Percentiles rank a stretch among this genome's conserved stretches.
phyloP scores from a whole-genome alignment of 352 stramenopile genomes.

The Phytophthora hybrid region DNA sequence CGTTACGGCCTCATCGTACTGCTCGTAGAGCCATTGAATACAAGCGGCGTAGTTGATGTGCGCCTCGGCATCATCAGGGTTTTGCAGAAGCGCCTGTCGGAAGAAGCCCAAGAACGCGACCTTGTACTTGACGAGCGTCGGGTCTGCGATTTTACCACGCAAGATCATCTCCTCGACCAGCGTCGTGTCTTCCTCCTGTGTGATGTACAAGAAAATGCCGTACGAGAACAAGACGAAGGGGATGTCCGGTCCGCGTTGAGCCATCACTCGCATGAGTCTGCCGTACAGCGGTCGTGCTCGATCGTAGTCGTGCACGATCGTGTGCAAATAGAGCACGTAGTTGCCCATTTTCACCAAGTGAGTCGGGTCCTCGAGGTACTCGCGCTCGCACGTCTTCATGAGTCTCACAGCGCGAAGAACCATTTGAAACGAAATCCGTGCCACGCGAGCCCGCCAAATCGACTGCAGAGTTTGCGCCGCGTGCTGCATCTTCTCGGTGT shows the following conservation, averaged over 20 bases:
- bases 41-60: conserved; percentile 86
- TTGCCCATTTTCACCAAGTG: conserved; percentile 83
- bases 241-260: conserved; percentile 73
- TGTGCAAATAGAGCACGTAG: conserved; percentile 84
- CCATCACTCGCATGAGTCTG: conserved; percentile 79
- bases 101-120: conserved; percentile 85
- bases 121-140: conserved; percentile 72
- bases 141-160: conserved; percentile 65
- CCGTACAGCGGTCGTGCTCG: conserved; percentile 75
- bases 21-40: conserved; percentile 74
- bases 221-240: conserved; percentile 87
- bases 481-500: conserved; percentile 65
- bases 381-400: conserved; percentile 74
- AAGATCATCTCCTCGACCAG: conserved; percentile 76
- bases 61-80: conserved; percentile 62
- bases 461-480: conserved; percentile 59
- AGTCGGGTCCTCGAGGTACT: conserved; percentile 81
- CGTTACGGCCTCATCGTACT: conserved; percentile 63
- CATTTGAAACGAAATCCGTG: conserved; percentile 63
- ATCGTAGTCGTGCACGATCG: conserved; percentile 82
- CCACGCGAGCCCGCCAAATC: conserved; percentile 63
- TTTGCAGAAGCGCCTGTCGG: conserved; percentile 72
- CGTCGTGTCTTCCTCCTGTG: conserved; percentile 69
- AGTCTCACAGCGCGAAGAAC: conserved; percentile 72
- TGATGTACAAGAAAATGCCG: conserved; percentile 76